A percentile compares a stretch with the other conserved stretches of the same genome.
Conservation (phyloP, 495 filamentous ascomycete species). For the Zalerion maritima region DNA sequence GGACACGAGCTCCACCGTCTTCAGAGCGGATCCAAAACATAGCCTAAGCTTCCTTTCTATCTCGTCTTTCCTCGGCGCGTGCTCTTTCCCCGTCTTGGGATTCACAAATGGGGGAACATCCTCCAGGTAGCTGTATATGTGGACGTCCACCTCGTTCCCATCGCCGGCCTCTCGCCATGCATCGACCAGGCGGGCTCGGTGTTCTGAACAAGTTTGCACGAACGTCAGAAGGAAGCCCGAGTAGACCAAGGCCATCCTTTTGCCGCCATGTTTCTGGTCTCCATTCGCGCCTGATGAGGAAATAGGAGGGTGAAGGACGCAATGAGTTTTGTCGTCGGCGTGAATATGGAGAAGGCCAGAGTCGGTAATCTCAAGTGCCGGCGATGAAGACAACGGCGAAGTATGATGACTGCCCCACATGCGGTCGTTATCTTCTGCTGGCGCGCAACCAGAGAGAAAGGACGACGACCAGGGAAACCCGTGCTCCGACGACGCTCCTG, state of each 20-base stretch:
- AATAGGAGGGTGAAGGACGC: constrained; percentile 1
- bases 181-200: neutral
- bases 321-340: neutral
- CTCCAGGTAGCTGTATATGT: constrained; percentile 1
- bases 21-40: constrained; percentile 1
- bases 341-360: constrained; percentile 1
- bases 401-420: too few species aligned
- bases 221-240: constrained; percentile 3
- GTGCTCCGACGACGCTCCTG: too few species aligned
- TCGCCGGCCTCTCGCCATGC: constrained; percentile 1
- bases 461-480: too few species aligned
- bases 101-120: neutral
- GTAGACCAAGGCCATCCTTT: constrained; percentile 1
- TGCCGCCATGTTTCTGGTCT: too few species aligned
- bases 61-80: too few species aligned
- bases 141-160: constrained; percentile 4
- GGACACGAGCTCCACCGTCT: neutral
- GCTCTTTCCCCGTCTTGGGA: neutral
- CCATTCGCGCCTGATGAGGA: neutral
- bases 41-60: neutral
- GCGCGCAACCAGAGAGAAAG: too few species aligned
- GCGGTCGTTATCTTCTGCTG: too few species aligned
- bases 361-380: constrained; percentile 3
- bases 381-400: too few species aligned
- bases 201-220: neutral